Conservation (phyloP, 2,329 filamentous ascomycete species). For the Phyllosticta capitalensis region DNA sequence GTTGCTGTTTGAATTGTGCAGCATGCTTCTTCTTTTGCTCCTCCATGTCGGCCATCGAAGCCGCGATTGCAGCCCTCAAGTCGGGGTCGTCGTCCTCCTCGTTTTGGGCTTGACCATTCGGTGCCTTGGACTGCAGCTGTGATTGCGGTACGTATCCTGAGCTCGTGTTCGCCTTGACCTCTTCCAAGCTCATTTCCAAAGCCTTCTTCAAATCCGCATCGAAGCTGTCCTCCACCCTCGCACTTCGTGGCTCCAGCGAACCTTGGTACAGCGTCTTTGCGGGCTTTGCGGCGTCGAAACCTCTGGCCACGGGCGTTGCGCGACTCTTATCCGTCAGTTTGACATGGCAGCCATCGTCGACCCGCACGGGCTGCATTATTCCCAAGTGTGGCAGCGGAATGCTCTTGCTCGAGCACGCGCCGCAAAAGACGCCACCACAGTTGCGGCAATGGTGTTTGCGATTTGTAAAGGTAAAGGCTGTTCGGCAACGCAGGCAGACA, state of each 20-base stretch:
- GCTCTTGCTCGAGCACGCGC: slow-evolving; percentile 83
- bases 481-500: slow-evolving; percentile 96
- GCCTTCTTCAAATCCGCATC: slow-evolving; percentile 93
- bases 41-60: slow-evolving; percentile 93
- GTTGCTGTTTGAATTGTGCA: slow-evolving; percentile 73
- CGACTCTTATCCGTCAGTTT: slow-evolving; percentile 71
- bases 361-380: slow-evolving; percentile 81
- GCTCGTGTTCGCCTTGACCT: slow-evolving; percentile 65
- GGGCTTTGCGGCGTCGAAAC: slow-evolving; percentile 39
- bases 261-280: slow-evolving; percentile 55
- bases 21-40: slow-evolving; percentile 91
- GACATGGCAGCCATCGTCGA: slow-evolving; percentile 90
- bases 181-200: slow-evolving; percentile 92
- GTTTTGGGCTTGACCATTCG: slow-evolving; percentile 26
- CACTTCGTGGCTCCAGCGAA: slow-evolving; percentile 83
- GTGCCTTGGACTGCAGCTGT: slow-evolving; percentile 30
- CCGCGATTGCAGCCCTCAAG: slow-evolving; percentile 87
- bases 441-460: slow-evolving; percentile 97
- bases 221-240: slow-evolving; percentile 79
- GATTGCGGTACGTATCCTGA: slow-evolving; percentile 62
- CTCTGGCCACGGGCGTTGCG: slow-evolving; percentile 31
- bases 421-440: slow-evolving; percentile 95
- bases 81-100: slow-evolving; percentile 87
- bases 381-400: slow-evolving; percentile 85
- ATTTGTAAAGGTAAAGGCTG: slow-evolving; percentile 93